phyloP scores from a whole-genome alignment of 257 asterid genomes.

The Nicotiana tomentosiformis region DNA sequence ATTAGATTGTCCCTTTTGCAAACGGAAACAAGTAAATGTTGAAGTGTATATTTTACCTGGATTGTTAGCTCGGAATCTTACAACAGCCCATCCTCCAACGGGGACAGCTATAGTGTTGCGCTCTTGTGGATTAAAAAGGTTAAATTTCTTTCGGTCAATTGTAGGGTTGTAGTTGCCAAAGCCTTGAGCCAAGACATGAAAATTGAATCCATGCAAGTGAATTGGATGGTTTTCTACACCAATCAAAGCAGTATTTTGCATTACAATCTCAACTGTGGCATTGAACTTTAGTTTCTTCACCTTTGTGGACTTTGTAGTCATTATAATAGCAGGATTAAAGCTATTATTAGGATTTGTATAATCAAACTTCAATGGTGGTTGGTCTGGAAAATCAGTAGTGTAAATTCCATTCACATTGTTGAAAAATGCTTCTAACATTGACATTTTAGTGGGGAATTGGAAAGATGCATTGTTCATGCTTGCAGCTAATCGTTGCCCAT shows the following conservation, averaged over 20 bases:
- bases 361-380: conserved; percentile 2
- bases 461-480: conserved; percentile 11
- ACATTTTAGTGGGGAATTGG: background rate
- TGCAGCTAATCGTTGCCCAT: conserved; percentile 7
- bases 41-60: background rate
- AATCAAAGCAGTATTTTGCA: conserved; percentile 9
- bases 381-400: conserved; percentile 8
- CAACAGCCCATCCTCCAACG: conserved; percentile 10
- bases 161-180: conserved; percentile 7
- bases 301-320: conserved; percentile 14
- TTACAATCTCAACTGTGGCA: conserved; percentile 6
- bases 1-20: conserved; percentile 7
- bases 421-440: conserved; percentile 14
- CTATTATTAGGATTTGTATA: conserved; percentile 3
- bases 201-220: conserved; percentile 12
- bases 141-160: background rate
- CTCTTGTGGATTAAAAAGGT: conserved; percentile 8
- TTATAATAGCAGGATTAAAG: background rate
- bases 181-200: conserved; percentile 11
- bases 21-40: background rate
- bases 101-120: conserved; percentile 11
- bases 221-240: conserved; percentile 8
- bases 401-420: background rate
- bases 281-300: conserved; percentile 8
- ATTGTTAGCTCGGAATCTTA: conserved; percentile 10